Base-by-base conservation (phyloP, 371 early-diverging fungal genomes). In the Circinella minor region DNA sequence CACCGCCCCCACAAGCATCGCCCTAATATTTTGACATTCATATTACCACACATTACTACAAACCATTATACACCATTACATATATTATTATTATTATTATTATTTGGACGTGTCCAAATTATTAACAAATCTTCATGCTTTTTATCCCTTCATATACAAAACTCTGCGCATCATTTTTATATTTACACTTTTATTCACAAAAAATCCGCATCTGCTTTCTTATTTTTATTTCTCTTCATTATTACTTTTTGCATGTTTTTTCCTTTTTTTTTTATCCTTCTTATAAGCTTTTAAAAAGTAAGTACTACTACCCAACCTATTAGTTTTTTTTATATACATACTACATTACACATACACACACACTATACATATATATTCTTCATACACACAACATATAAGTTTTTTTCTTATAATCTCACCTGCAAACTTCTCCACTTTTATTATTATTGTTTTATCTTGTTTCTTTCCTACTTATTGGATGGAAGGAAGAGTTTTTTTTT, bases 251-350 rank as follows among this genome's bases (percentile, higher is more conserved):
- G 57, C 39, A 55, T 49, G 68, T 47, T 61, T 37, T 38, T 39
- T 18, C 38, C 47, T 48, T 57, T 55, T 48, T 57, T 55, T 18
- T 55, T 10, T 65, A 14, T 36, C 48, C 37, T 55, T 38, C 36
- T 39, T 66, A 20, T 55, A 55, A 55, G 57, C 61, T 36, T 37
- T 60, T 46, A 66, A 66, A 66, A 66, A 66, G 67, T 66, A 66
- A 66, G 67, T 66, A 66, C 67, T 47, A 66, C 59, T 66, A 66
- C 43, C 6, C 43, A 3, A 43, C 11, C 11, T 43, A 43, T 43
- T 43, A 43, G 43, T 43, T 43, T 11, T 43, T 6, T 43, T 43
- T 43, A 43, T 43, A 43, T 43, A 43, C 43, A 43, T 43, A 43
- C 11, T 43, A 43, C 43, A 43, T 43, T 43, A 9, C 11, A 43